Evolutionary conservation across 176 grass and related monocot species (phyloP).

Genomic region (Saccharum officinarum): DNA sequence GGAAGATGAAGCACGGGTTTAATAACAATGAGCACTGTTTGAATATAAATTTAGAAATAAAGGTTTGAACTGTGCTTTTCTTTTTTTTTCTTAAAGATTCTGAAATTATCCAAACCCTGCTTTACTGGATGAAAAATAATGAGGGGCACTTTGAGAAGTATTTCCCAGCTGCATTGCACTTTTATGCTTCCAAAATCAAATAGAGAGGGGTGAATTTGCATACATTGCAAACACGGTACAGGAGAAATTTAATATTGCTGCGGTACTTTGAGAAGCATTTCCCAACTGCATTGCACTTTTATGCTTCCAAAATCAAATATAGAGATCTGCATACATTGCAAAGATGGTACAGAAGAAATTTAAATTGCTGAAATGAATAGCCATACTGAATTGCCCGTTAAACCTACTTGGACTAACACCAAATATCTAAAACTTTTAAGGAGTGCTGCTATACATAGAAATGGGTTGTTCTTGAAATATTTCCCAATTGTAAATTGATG

Average conservation of each 20-base stretch:
- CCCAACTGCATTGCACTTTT: background rate
- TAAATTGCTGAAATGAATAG: slow-evolving; percentile 19
- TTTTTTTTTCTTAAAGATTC: slow-evolving; percentile 6
- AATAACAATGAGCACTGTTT: background rate
- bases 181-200: slow-evolving; percentile 12
- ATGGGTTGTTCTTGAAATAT: background rate
- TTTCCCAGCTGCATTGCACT: slow-evolving; percentile 3
- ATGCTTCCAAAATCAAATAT: slow-evolving; percentile 13
- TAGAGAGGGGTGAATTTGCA: background rate
- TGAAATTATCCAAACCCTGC: slow-evolving; percentile 12
- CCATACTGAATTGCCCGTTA: slow-evolving; percentile 1
- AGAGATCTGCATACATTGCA: background rate
- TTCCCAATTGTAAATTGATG: background rate
- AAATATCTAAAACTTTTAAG: background rate
- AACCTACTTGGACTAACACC: background rate
- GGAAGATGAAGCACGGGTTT: background rate
- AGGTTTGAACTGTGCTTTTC: background rate
- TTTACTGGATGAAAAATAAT: background rate
- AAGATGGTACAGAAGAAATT: slow-evolving; percentile 9
- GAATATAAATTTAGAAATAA: background rate
- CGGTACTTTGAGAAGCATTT: background rate
- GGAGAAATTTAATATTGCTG: slow-evolving; percentile 1
- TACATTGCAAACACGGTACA: slow-evolving; percentile 4
- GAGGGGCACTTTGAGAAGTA: background rate
- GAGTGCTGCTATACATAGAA: background rate